phyloP scores from a whole-genome alignment of 2,329 filamentous ascomycete genomes.

The Stemphylium lycopersici region DNA sequence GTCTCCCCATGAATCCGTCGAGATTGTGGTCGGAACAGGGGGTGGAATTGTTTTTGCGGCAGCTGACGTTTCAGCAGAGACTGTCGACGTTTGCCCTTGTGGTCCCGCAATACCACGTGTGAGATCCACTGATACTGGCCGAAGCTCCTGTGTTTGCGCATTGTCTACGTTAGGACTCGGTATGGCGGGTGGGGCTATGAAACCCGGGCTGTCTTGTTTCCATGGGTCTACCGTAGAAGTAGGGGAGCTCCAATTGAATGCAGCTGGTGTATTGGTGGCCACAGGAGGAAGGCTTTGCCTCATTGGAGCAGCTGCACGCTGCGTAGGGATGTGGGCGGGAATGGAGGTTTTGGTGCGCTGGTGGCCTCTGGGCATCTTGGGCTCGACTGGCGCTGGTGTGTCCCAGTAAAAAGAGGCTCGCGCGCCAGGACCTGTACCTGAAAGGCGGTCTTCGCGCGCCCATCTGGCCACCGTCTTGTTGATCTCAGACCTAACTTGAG shows the following conservation, averaged over 20 bases:
- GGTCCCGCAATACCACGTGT: constrained; percentile 8
- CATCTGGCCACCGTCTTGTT: constrained; percentile 46
- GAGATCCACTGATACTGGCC: constrained; percentile 20
- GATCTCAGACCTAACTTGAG: constrained; percentile 40
- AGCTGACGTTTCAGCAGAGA: constrained; percentile 20
- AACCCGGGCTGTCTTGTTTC: constrained; percentile 21
- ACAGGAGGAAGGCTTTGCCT: constrained; percentile 31
- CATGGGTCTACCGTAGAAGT: constrained; percentile 25
- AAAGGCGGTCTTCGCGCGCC: constrained; percentile 47
- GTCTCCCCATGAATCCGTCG: constrained; percentile 24
- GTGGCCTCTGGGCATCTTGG: constrained; percentile 22
- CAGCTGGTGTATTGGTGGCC: constrained; percentile 28
- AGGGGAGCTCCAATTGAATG: constrained; percentile 47
- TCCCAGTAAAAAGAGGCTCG: constrained; percentile 50
- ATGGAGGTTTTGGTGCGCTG: constrained; percentile 33
- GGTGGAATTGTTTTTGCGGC: constrained; percentile 20
- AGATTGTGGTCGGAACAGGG: constrained; percentile 12
- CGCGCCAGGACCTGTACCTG: constrained; percentile 43
- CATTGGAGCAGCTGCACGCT: constrained; percentile 21
- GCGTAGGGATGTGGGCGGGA: constrained; percentile 19
- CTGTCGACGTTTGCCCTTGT: constrained; percentile 24
- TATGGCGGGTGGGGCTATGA: constrained; percentile 24
- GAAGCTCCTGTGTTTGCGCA: constrained; percentile 26
- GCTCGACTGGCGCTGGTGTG: constrained; percentile 28
- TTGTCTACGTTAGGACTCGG: constrained; percentile 22